Base-by-base conservation (phyloP, 352 stramenopile genomes). In the Peronospora belbahrii region DNA sequence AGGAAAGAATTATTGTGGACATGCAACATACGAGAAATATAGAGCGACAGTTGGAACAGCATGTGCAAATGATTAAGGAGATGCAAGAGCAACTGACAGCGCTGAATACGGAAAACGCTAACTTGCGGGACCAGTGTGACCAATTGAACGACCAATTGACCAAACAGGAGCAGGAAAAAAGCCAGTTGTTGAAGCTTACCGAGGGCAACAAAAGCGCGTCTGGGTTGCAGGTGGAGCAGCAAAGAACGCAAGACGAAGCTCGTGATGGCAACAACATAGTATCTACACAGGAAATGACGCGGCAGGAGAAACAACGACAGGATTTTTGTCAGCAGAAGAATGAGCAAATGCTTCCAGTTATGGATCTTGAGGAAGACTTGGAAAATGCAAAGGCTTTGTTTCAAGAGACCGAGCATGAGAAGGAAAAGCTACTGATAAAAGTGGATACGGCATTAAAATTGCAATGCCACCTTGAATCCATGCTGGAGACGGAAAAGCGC, bases 151-250 rank as follows among this genome's bases (percentile, higher is more conserved):
- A 74, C 5, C 83, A 83, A 24, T 33, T 92, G 6, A 40, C 55
- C 6, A 67, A 81, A 42, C 78, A 75, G 5, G 81, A 92, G 45
- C 42, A 74, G 15, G 81, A 92, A 53, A 92, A 90, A 24, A 52
- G 56, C 22, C 67, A 75, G 13, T 55, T 89, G 6, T 67, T 69
- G 4, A 83, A 81, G 46, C 32, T 85, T 2, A 56, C 70, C 7
- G 45, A 67, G 18, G 59, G 39, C n/a, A 49, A 62, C 8, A 56
- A 65, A 5, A 42, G 67, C 3, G 65, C 69, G 1, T 59, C 59
- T 6, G 59, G 82, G 11, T 32, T 92, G 13, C 76, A 83, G 34
- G 68, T 88, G 6, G 74, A 88, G 15, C 78, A 90, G 53, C 34
- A 90, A 34, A 72, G 58, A 19, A 65, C 58, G 0, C 81, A 28